Evolutionary conservation across 2,329 filamentous ascomycete species (phyloP).

Genomic region (Aquanectria penicillioides): DNA sequence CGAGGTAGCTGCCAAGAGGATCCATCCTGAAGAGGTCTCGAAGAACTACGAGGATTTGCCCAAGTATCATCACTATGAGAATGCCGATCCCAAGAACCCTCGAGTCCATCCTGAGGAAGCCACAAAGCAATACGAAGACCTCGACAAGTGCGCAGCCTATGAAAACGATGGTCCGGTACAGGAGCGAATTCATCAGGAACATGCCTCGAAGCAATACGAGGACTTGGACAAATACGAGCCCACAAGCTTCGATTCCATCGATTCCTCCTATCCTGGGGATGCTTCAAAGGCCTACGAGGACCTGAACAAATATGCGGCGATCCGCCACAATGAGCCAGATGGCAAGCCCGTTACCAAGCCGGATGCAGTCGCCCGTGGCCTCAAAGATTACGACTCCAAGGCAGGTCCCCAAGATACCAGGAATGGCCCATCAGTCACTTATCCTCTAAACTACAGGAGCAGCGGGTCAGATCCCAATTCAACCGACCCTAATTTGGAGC

Average conservation of each 20-base stretch:
- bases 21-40: slow-evolving; percentile 44
- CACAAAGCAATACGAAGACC: slow-evolving; percentile 50
- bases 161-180: slow-evolving; percentile 36
- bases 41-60: slow-evolving; percentile 45
- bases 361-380: slow-evolving; percentile 48
- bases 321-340: slow-evolving; percentile 49
- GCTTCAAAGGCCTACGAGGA: slow-evolving; percentile 52
- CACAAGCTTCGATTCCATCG: slow-evolving; percentile 40
- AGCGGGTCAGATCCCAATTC: slow-evolving; percentile 34
- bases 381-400: slow-evolving; percentile 52
- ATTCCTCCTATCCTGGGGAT: slow-evolving; percentile 46
- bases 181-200: slow-evolving; percentile 42
- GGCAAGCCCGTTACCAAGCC: slow-evolving; percentile 40
- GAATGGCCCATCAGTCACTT: slow-evolving; percentile 39
- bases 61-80: slow-evolving; percentile 40
- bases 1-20: slow-evolving; percentile 16
- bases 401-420: slow-evolving; percentile 36
- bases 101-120: slow-evolving; percentile 47
- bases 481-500: slow-evolving; percentile 32
- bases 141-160: slow-evolving; percentile 46
- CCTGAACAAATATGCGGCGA: slow-evolving; percentile 51
- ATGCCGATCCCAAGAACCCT: slow-evolving; percentile 33
- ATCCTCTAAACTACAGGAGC: slow-evolving; percentile 29
- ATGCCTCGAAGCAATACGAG: slow-evolving; percentile 50
- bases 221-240: slow-evolving; percentile 55